Conservation (phyloP, 192 early-diverging fungal genomes). For the Coemansia sp. region DNA sequence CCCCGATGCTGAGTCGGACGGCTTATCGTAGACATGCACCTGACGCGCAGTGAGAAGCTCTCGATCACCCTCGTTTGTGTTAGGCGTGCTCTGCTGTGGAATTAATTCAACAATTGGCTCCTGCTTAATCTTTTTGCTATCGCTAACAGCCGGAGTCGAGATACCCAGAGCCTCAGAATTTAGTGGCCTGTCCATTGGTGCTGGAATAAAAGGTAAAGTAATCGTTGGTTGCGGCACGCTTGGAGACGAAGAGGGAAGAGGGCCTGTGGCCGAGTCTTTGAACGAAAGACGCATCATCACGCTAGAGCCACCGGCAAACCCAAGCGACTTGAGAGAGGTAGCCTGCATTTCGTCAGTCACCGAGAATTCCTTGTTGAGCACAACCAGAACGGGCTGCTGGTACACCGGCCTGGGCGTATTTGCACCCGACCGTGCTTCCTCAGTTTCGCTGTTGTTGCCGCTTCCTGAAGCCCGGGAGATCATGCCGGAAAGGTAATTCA, state of each 20-base stretch:
- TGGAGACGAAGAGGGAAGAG: neutral
- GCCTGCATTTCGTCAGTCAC: constrained; percentile 58
- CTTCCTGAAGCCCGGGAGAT: neutral
- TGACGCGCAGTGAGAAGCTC: constrained; percentile 8
- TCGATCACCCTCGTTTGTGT: neutral
- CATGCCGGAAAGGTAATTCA: neutral
- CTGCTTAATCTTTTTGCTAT: no score
- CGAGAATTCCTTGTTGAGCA: constrained; percentile 55
- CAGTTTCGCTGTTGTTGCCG: constrained; percentile 3
- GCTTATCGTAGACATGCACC: constrained; percentile 55
- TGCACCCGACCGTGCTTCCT: neutral
- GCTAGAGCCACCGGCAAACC: constrained; percentile 63
- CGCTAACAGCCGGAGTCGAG: no score
- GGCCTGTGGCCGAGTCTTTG: constrained; percentile 44
- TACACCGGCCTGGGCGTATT: constrained; percentile 1
- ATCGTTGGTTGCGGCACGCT: neutral
- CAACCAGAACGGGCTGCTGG: constrained; percentile 31
- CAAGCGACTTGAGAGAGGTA: constrained; percentile 68
- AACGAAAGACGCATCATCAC: constrained; percentile 70
- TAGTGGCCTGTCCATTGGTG: no score
- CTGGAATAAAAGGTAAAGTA: neutral
- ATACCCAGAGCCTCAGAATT: no score
- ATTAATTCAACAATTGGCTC: no score
- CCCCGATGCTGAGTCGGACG: constrained; percentile 24
- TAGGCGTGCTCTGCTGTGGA: no score